phyloP scores from a whole-genome alignment of 2,329 filamentous ascomycete genomes.

The Hysterium pulicare region DNA sequence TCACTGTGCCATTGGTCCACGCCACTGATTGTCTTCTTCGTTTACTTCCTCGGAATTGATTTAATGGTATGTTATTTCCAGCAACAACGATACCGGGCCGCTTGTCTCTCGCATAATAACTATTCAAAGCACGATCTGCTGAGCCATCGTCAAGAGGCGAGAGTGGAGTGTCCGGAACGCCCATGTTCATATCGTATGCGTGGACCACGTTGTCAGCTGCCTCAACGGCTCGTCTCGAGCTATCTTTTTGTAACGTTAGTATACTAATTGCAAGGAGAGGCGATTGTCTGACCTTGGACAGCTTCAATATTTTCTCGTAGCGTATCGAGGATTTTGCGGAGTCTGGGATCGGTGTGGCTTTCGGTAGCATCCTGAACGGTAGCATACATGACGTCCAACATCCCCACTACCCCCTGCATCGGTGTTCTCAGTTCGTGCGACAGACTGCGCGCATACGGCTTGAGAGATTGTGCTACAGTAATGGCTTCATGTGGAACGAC shows the following conservation, averaged over 20 bases:
- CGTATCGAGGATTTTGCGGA: slow-evolving; percentile 57
- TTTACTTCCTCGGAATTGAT: slow-evolving; percentile 41
- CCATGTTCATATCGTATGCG: slow-evolving; percentile 72
- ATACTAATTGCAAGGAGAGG: neutral
- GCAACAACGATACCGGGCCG: slow-evolving; percentile 44
- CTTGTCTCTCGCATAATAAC: slow-evolving; percentile 19
- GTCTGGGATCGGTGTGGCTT: slow-evolving; percentile 46
- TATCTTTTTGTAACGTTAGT: slow-evolving; percentile 48
- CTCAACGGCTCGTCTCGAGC: slow-evolving; percentile 67
- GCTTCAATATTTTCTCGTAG: slow-evolving; percentile 68
- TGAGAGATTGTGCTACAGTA: slow-evolving; percentile 61
- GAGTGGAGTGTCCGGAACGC: slow-evolving; percentile 62
- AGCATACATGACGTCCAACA: slow-evolving; percentile 74
- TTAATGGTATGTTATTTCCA: slow-evolving; percentile 39
- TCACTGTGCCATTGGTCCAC: slow-evolving; percentile 18
- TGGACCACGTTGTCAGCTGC: slow-evolving; percentile 74
- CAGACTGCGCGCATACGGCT: slow-evolving; percentile 68
- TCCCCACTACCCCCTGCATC: slow-evolving; percentile 73
- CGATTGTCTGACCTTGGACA: slow-evolving; percentile 55
- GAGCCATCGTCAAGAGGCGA: slow-evolving; percentile 37
- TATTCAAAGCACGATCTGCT: neutral
- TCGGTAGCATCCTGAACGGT: slow-evolving; percentile 65
- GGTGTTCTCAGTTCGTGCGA: slow-evolving; percentile 70
- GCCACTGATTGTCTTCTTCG: slow-evolving; percentile 40
- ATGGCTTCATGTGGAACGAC: slow-evolving; percentile 55